These are phyloP conservation scores for Phragmites australis DNA, from an alignment of 176 grass and related monocot genomes.

Conservation along the genomic window DNA sequence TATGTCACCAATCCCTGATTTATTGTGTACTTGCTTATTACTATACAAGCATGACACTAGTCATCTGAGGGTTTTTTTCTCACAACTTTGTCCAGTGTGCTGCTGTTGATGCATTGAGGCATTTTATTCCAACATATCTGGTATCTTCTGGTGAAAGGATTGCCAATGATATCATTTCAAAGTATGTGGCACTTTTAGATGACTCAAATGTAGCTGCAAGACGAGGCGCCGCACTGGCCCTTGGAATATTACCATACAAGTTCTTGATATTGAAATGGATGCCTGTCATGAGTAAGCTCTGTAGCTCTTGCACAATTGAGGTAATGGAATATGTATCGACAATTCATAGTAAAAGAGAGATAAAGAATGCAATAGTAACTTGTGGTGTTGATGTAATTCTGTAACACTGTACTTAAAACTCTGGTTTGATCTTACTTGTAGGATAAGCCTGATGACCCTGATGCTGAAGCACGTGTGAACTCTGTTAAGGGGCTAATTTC, in stretches of 20 bases:
- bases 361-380: background rate
- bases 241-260: slow-evolving; percentile 79
- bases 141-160: slow-evolving; percentile 68
- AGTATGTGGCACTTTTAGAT: slow-evolving; percentile 77
- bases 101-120: slow-evolving; percentile 81
- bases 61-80: slow-evolving; percentile 23
- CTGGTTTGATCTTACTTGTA: slow-evolving; percentile 45
- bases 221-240: slow-evolving; percentile 83
- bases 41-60: slow-evolving; percentile 11
- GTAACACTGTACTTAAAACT: slow-evolving; percentile 35
- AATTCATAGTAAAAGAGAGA: slow-evolving; percentile 22
- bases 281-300: slow-evolving; percentile 75
- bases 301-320: slow-evolving; percentile 85
- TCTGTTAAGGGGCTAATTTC: slow-evolving; percentile 76
- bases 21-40: background rate
- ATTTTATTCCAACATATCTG: slow-evolving; percentile 86
- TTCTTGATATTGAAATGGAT: slow-evolving; percentile 82
- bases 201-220: slow-evolving; percentile 94
- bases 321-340: slow-evolving; percentile 41
- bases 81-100: slow-evolving; percentile 57
- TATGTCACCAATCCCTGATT: slow-evolving; percentile 14
- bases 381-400: slow-evolving; percentile 26
- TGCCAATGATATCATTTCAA: slow-evolving; percentile 55
- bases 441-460: slow-evolving; percentile 91
- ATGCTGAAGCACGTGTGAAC: slow-evolving; percentile 93